Evolutionary conservation across 1,284 basidiomycete genomes (phyloP).

Genomic region (Megacollybia platyphylla): DNA sequence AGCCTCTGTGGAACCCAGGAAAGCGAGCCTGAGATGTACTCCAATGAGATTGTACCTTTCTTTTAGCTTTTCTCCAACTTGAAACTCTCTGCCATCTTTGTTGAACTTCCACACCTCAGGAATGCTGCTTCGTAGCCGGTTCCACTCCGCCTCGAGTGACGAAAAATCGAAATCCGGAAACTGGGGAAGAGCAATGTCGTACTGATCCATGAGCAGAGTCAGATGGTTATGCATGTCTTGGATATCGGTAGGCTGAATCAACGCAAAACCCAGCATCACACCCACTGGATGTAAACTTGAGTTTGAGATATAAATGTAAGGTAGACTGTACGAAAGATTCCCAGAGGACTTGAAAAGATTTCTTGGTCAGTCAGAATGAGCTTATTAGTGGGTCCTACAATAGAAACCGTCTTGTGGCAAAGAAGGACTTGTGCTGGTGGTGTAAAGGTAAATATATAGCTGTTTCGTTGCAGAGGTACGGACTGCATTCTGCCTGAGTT

Average conservation of each 20-base stretch:
- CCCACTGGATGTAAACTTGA: slow-evolving; percentile 36
- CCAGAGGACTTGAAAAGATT: slow-evolving; percentile 1
- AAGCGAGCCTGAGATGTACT: no score
- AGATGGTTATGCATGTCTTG: slow-evolving; percentile 42
- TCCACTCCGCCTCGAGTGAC: slow-evolving; percentile 58
- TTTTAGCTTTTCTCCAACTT: slow-evolving; percentile 65
- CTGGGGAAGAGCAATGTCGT: slow-evolving; percentile 42
- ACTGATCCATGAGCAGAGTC: slow-evolving; percentile 39
- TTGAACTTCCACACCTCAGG: slow-evolving; percentile 75
- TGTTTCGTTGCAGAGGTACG: not conserved
- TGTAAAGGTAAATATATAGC: not conserved
- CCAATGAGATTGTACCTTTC: slow-evolving; percentile 12
- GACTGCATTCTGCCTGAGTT: not conserved
- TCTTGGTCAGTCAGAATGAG: not conserved
- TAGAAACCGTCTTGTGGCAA: not conserved
- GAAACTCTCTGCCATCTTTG: slow-evolving; percentile 74
- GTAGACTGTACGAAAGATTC: not conserved
- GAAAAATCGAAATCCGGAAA: slow-evolving; percentile 52
- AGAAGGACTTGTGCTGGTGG: not conserved
- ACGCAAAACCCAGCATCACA: slow-evolving; percentile 41
- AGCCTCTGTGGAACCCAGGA: slow-evolving; percentile 23
- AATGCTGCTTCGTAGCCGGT: slow-evolving; percentile 44
- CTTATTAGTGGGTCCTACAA: not conserved
- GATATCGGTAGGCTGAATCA: slow-evolving; percentile 51
- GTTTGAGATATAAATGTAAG: not conserved